Base-by-base conservation (phyloP, 768 basidiomycete genomes). In the Podaxis sp. region DNA sequence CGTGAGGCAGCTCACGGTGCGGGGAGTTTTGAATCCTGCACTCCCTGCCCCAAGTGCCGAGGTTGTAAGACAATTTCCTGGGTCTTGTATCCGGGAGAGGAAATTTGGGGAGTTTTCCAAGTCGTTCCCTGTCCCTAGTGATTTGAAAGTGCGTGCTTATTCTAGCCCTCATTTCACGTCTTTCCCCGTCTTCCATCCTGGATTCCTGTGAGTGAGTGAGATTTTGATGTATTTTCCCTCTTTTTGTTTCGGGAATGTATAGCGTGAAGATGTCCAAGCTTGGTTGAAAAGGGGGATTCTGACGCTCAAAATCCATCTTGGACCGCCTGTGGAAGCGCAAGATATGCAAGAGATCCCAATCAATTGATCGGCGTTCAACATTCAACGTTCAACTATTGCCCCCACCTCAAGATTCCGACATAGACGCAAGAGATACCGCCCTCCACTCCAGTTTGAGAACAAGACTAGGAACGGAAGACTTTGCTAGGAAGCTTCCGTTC, bases 1-100 rank as follows among this genome's bases (percentile, higher is more conserved):
- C 64, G 80, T 84, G 64, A 86, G 80, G 68, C 85, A 88, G 68
- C 75, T 91, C 66, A 80, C 79, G 54, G 79, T 91, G 58, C 71
- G 75, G 22, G 89, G 87, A 41, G 69, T 72, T 66, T 75, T 73
- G 52, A 66, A 73, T 40, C 75, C 85, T 11, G 73, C 73, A 25
- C 77, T 87, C 64, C 72, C 75, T 29, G 46, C 66, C 57, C 50
- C 65, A 55, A 49, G 55, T 43, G 51, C 46, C 41, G 37, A 40
- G 36, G 64, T 67, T 41, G 38, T 69, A 63, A 72, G 43, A 63
- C 66, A 54, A 5, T 67, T 67, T 29, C 61, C 46, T n/a, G 53
- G 52, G 6, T 33, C 43, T 15, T 55, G 22, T 36, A 29, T 68
- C 24, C 66, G 72, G 57, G 73, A 72, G 53, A 67, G 70, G 33